These are phyloP conservation scores for Withania somnifera DNA, from an alignment of 305 asterid genomes.

Conservation along the genomic window DNA sequence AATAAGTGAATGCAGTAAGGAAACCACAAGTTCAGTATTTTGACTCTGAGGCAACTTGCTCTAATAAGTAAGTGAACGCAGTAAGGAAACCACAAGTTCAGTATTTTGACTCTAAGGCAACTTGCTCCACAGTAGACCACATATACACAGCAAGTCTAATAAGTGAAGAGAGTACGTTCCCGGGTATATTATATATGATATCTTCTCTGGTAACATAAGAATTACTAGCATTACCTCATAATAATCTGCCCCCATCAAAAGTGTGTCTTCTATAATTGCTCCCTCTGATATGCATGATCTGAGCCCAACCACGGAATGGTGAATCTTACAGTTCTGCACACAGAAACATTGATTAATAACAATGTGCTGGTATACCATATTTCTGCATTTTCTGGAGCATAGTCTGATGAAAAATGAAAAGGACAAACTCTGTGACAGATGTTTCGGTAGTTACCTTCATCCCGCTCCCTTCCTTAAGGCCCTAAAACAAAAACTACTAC, in stretches of 20 bases:
- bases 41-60: neutral
- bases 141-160: neutral
- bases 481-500: neutral
- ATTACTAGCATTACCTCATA: constrained; percentile 53
- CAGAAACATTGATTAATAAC: neutral
- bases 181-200: neutral
- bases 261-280: constrained; percentile 74
- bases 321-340: constrained; percentile 84
- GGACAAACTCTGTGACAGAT: neutral
- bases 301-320: constrained; percentile 90
- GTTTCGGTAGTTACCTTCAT: neutral
- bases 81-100: neutral
- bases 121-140: neutral
- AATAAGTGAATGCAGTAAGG: neutral
- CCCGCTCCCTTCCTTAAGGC: neutral
- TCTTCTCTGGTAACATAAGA: neutral
- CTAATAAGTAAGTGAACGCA: no score
- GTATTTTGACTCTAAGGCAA: neutral
- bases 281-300: constrained; percentile 93
- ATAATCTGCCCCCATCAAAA: constrained; percentile 93
- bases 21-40: neutral
- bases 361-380: neutral
- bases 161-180: neutral
- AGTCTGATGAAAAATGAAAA: neutral
- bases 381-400: neutral